Evolutionary conservation across 1,284 basidiomycete species (phyloP), one percentile per base, ranked within the genome.

Genomic region (Moniliophthora roreri): DNA sequence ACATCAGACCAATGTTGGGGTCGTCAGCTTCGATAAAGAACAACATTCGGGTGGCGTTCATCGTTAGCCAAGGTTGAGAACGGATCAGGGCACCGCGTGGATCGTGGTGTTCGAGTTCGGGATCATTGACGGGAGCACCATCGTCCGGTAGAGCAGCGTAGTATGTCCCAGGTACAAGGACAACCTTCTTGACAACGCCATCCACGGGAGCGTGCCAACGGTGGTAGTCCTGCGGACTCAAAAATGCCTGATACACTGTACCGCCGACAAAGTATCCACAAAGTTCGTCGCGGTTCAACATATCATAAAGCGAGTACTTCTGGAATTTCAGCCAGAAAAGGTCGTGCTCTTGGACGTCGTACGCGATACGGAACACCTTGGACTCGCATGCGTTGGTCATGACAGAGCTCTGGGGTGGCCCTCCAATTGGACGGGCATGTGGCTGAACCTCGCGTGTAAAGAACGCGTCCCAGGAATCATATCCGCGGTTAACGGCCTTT

Each of bases 1-100:
- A 73, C 63, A 80, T 70, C 53, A 79, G 57, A 0, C 81, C 80
- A 37, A 82, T 77, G 28, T 66, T 63, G 0, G 73, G 68, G 58
- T 81, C 77, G 46, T 77, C 72, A 15, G 78, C 70, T 52, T 80
- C 63, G 64, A 85, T 83, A 57, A 77, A 79, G 46, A 85, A 73
- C 48, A 84, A 63, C 0, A 69, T 69, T 20, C 82, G 74, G 7
- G 82, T 72, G 32, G 75, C 71, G n/a, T 70, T 46, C 4, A 58
- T 24, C 13, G 66, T 63, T 53, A 70, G 52, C 54, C 62, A 73
- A 2, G 63, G 53, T 9, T 51, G 49, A 15, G 44, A 41, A n/a
- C 48, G 48, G 35, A 47, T 40, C 72, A 61, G 73, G 73, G 50
- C 44, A 13, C 28, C 39, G 34, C 15, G 39, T 4, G 51, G 46